Percentiles rank a stretch among this genome's conserved stretches.
phyloP scores from a whole-genome alignment of 139 green algal genomes.

The Zygnema circumcarinatum region DNA sequence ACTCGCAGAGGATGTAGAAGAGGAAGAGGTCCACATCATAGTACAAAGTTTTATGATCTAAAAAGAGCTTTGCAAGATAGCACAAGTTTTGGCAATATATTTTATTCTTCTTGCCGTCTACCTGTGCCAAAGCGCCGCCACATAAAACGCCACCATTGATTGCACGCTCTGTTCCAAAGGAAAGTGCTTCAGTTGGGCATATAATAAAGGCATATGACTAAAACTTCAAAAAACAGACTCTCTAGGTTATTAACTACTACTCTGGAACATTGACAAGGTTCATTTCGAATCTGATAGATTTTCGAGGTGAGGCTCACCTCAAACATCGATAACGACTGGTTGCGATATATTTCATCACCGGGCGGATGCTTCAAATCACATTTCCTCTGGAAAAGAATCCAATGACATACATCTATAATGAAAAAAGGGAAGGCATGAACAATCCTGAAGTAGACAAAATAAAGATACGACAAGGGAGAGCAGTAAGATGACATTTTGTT shows the following conservation, averaged over 20 bases:
- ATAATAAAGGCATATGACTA: slow-evolving; percentile 5
- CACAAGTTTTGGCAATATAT: slow-evolving; percentile 97
- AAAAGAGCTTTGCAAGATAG: slow-evolving; percentile 98
- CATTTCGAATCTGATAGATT: no score
- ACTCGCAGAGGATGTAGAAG: slow-evolving; percentile 99
- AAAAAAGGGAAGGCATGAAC: slow-evolving; percentile 13
- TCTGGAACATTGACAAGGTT: no score
- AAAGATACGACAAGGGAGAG: not conserved
- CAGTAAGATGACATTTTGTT: not conserved
- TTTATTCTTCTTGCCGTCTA: slow-evolving; percentile 92
- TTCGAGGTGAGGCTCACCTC: slow-evolving; percentile 53
- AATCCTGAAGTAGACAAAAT: not conserved
- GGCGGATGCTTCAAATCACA: slow-evolving; percentile 89
- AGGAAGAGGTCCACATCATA: slow-evolving; percentile 99
- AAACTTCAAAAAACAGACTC: no score
- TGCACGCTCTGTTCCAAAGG: not conserved
- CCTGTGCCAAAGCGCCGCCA: not conserved
- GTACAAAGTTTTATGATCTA: slow-evolving; percentile 99
- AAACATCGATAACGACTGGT: slow-evolving; percentile 63
- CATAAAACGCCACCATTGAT: not conserved
- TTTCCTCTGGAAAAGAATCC: slow-evolving; percentile 70
- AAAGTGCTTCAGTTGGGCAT: not conserved
- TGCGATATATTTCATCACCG: slow-evolving; percentile 97
- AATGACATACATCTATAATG: slow-evolving; percentile 14
- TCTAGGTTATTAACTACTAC: no score